Conservation (phyloP, 2,329 filamentous ascomycete genomes). For the Chaetothyriales sp. region DNA sequence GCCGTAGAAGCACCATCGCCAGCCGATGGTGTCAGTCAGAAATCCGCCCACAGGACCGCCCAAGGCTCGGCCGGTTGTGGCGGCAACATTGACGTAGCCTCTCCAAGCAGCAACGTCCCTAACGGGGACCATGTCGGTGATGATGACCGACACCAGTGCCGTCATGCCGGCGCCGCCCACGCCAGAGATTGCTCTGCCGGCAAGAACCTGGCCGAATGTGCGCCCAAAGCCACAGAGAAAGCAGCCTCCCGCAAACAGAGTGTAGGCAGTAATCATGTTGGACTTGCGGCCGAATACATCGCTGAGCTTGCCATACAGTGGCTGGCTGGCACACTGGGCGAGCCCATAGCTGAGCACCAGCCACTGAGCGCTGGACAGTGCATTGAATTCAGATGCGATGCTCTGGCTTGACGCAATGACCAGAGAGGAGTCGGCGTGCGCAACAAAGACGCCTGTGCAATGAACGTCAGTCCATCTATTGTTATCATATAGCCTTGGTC, state of each 20-base stretch:
- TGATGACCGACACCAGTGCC: slow-evolving; percentile 32
- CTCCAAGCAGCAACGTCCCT: slow-evolving; percentile 35
- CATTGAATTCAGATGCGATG: slow-evolving; percentile 32
- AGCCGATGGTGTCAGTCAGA: slow-evolving; percentile 47
- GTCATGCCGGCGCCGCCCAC: slow-evolving; percentile 32
- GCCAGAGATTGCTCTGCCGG: slow-evolving; percentile 28
- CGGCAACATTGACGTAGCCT: slow-evolving; percentile 37
- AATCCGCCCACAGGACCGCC: slow-evolving; percentile 45
- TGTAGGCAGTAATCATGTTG: slow-evolving; percentile 26
- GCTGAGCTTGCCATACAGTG: slow-evolving; percentile 31
- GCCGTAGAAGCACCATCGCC: slow-evolving; percentile 48
- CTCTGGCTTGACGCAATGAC: slow-evolving; percentile 50
- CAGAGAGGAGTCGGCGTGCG: slow-evolving; percentile 48
- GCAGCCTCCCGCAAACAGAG: slow-evolving; percentile 27
- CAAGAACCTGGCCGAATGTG: slow-evolving; percentile 24
- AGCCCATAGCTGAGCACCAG: slow-evolving; percentile 31
- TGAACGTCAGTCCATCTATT: not conserved
- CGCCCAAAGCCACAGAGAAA: slow-evolving; percentile 26
- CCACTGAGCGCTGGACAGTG: slow-evolving; percentile 29
- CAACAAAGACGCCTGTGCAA: slow-evolving; percentile 44
- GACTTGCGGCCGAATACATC: slow-evolving; percentile 32
- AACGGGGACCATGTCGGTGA: slow-evolving; percentile 34
- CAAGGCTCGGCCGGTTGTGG: slow-evolving; percentile 35
- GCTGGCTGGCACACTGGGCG: slow-evolving; percentile 27
- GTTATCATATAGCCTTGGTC: too few relatives aligned